These are phyloP conservation scores for Lactuca saligna DNA, from an alignment of 129 eudicot species.

Conservation along the genomic window DNA sequence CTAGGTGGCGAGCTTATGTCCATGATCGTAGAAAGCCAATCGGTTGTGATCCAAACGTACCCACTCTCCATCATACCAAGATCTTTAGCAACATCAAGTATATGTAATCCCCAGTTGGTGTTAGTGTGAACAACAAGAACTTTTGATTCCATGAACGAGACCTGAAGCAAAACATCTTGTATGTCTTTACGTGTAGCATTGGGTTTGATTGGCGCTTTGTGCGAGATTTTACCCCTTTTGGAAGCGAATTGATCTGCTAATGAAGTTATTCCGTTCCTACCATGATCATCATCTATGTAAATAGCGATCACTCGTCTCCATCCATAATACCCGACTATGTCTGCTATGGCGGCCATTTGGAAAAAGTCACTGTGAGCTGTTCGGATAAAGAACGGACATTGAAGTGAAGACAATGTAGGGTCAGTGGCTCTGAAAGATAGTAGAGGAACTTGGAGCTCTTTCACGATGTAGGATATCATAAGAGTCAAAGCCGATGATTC, in stretches of 20 bases:
- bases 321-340: conserved; percentile 41
- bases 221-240: conserved; percentile 45
- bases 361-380: conserved; percentile 51
- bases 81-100: conserved; percentile 38
- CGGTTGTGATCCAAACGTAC: conserved; percentile 59
- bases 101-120: conserved; percentile 33
- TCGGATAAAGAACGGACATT: conserved; percentile 55
- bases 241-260: conserved; percentile 46
- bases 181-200: conserved; percentile 33
- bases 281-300: conserved; percentile 15
- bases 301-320: conserved; percentile 62
- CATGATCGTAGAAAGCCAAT: conserved; percentile 56
- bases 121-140: conserved; percentile 46
- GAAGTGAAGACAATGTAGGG: conserved; percentile 66
- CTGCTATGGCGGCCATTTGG: conserved; percentile 71
- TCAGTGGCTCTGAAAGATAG: conserved; percentile 63
- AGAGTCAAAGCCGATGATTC: conserved; percentile 38
- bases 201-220: conserved; percentile 41
- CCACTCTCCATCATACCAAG: conserved; percentile 55
- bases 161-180: conserved; percentile 35
- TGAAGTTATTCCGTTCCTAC: conserved; percentile 58
- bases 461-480: conserved; percentile 46
- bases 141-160: conserved; percentile 46
- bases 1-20: conserved; percentile 30
- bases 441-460: conserved; percentile 59